These are phyloP conservation scores for Fusarium incarnatum DNA, from an alignment of 2,329 filamentous ascomycete species.

Conservation along the genomic window DNA sequence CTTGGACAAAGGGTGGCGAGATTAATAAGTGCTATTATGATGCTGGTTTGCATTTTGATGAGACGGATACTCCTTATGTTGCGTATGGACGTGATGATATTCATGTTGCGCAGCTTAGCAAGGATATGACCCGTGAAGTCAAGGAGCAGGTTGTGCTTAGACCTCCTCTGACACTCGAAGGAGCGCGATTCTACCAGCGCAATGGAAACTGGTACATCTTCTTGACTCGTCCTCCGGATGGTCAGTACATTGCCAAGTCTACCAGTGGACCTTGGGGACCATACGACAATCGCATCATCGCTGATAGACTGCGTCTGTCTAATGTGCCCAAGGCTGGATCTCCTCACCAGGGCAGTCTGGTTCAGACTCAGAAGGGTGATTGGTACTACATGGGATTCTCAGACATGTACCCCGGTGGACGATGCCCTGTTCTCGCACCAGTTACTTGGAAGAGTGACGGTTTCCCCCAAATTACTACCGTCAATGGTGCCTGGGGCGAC, in stretches of 20 bases:
- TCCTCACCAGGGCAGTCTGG: conserved; percentile 66
- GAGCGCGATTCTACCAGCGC: conserved; percentile 66
- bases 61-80: conserved; percentile 68
- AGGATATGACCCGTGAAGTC: conserved; percentile 47
- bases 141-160: conserved; percentile 12
- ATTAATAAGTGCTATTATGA: conserved; percentile 69
- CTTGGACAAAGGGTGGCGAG: conserved; percentile 55
- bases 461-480: background rate
- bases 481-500: conserved; percentile 11
- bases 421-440: conserved; percentile 67
- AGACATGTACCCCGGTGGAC: conserved; percentile 65
- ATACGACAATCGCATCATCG: conserved; percentile 59
- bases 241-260: conserved; percentile 62
- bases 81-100: conserved; percentile 63
- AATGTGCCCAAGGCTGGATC: conserved; percentile 57
- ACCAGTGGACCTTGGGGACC: conserved; percentile 59
- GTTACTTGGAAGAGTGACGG: conserved; percentile 48
- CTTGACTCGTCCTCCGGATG: conserved; percentile 57
- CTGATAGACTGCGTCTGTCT: conserved; percentile 49
- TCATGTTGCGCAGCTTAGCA: conserved; percentile 61
- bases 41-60: conserved; percentile 64
- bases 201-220: conserved; percentile 67
- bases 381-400: conserved; percentile 71
- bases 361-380: conserved; percentile 62
- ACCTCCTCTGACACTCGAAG: conserved; percentile 55